These are phyloP conservation scores for Trametes meyenii DNA, from an alignment of 768 basidiomycete genomes.

Conservation along the genomic window DNA sequence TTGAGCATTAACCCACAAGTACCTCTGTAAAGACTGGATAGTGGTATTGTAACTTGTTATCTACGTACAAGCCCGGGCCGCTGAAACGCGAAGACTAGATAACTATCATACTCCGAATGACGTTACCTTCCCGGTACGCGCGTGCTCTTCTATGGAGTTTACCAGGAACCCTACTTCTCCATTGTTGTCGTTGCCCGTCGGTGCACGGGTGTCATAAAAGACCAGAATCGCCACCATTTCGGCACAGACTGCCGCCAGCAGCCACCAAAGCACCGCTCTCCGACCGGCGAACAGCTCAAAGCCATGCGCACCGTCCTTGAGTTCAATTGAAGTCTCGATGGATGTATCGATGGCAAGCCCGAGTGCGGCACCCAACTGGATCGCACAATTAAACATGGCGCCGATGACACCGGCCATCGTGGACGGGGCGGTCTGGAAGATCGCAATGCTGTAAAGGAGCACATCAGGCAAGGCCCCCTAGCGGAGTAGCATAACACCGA, in stretches of 20 bases:
- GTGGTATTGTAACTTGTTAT: no score
- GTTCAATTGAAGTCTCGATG: constrained; percentile 30
- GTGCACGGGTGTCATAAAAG: constrained; percentile 31
- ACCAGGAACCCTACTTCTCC: background rate
- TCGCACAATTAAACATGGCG: constrained; percentile 52
- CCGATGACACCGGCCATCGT: constrained; percentile 51
- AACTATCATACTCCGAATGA: no score
- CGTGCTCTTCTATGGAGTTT: background rate
- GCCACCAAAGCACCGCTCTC: constrained; percentile 46
- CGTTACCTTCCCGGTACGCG: no score
- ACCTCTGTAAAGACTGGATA: no score
- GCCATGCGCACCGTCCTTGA: constrained; percentile 29
- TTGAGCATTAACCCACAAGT: no score
- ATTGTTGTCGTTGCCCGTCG: background rate
- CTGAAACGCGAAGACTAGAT: no score
- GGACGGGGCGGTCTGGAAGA: constrained; percentile 47
- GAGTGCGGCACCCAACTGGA: constrained; percentile 44
- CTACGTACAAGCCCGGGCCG: no score
- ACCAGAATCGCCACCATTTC: constrained; percentile 31
- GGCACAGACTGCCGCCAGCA: constrained; percentile 37
- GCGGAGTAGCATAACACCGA: background rate
- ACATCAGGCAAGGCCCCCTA: background rate
- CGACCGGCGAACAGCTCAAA: constrained; percentile 39
- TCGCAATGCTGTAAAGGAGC: constrained; percentile 43
- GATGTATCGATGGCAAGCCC: constrained; percentile 2